A percentile compares a stretch with the other conserved stretches of the same genome.
Conservation (phyloP, 768 basidiomycete species). For the Leccinellum albellum region DNA sequence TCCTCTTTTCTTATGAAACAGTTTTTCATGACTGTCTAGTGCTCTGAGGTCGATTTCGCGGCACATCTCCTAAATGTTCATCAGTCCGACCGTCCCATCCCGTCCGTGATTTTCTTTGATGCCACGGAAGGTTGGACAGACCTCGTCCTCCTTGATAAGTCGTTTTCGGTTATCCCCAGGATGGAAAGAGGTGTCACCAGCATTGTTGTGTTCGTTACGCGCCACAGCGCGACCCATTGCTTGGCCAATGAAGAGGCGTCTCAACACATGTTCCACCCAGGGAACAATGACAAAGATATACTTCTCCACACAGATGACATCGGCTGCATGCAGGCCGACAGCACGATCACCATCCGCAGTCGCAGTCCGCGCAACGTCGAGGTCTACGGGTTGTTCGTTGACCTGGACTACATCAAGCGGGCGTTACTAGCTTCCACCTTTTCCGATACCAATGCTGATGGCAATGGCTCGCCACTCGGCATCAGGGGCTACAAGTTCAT, state of each 20-base stretch:
- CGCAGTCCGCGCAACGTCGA: constrained; percentile 31
- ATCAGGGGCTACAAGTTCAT: constrained; percentile 27
- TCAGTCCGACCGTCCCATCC: constrained; percentile 22
- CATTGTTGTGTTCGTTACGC: constrained; percentile 26
- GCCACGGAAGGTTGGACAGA: constrained; percentile 28
- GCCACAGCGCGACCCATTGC: constrained; percentile 27
- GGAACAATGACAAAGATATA: constrained; percentile 16
- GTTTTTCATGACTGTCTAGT: constrained; percentile 11
- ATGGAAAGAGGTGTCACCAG: constrained; percentile 22
- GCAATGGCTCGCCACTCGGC: constrained; percentile 3
- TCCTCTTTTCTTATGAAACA: background rate
- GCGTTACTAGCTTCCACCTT: constrained; percentile 25
- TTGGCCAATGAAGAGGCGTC: constrained; percentile 26
- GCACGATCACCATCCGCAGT: constrained; percentile 25
- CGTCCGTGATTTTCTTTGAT: constrained; percentile 25
- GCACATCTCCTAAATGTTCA: constrained; percentile 30
- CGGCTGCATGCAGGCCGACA: constrained; percentile 26
- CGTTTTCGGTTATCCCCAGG: constrained; percentile 20
- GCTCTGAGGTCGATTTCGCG: constrained; percentile 31
- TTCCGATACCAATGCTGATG: constrained; percentile 5
- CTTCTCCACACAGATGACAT: constrained; percentile 30
- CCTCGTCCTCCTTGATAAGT: constrained; percentile 26
- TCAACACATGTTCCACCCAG: constrained; percentile 27
- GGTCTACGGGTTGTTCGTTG: constrained; percentile 28
- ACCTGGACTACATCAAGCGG: constrained; percentile 28